Evolutionary conservation across 2,329 filamentous ascomycete species (phyloP), one percentile per base, ranked within the genome.

Genomic region (Didymella sp.): DNA sequence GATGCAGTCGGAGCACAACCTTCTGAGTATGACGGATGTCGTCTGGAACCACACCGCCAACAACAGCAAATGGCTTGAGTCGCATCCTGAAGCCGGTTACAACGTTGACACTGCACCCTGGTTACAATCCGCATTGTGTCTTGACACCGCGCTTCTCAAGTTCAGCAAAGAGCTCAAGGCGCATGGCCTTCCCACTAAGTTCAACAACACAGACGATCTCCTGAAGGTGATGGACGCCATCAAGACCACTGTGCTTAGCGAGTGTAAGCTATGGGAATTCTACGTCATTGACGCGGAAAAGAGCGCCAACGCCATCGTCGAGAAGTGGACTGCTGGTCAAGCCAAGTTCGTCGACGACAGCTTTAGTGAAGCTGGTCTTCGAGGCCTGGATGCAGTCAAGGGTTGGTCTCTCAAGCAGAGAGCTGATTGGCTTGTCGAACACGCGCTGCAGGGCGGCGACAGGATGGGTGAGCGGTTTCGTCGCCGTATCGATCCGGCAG

Each of bases 41-140:
- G 96, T 99, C 41, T 92, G 95, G 82, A 99, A 99, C 72, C 95
- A 99, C 79, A 99, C 95, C 4, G 94, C 95, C 6, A 86, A 97
- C 80, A 98, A 98, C 78, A 96, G 90, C 77, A 86, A 89, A 68
- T 99, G 95, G 95, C 84, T 99, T 11, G 84, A 96, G 72, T 89
- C 96, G 58, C 94, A 99, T 71, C 95, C 96, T 0, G 95, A 99
- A 68, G 90, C 92, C 41, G 95, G 95, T 15, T 99, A 99, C 82
- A 99, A 96, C 74, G 81, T 96, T 62, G 87, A 88, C 37, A 98
- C 94, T 0, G 93, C 95, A 0, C 95, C 95, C 9, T 87, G 85
- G 81, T 75, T 89, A 35, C 80, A 84, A 64, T 77, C 85, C 40
- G 85, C 86, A 4, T 80, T 96, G 15, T 90, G 92, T 57, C 81